These are phyloP conservation scores for Floccularia luteovirens DNA, from an alignment of 768 basidiomycete genomes.

Conservation along the genomic window DNA sequence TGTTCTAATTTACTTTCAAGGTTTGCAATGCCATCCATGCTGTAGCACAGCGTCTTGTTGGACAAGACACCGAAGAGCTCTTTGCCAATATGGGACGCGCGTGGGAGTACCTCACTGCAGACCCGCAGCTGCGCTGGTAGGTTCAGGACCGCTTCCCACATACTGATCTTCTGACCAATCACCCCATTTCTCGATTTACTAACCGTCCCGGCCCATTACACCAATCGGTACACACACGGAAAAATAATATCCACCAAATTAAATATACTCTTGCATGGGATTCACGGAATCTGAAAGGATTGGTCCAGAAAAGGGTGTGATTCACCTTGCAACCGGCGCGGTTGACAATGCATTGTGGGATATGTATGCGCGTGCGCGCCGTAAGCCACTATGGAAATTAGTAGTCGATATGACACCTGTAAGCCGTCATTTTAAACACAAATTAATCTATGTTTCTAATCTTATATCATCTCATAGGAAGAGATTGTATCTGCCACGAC, in stretches of 20 bases:
- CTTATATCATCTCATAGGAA: constrained; percentile 36
- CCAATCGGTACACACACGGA: too few species aligned
- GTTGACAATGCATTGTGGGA: constrained; percentile 96
- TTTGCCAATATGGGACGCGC: constrained; percentile 89
- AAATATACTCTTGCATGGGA: background rate
- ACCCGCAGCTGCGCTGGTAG: constrained; percentile 88
- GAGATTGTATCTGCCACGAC: constrained; percentile 70
- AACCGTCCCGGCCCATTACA: too few species aligned
- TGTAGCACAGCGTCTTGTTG: constrained; percentile 76
- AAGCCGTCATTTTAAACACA: constrained; percentile 5
- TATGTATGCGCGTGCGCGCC: constrained; percentile 71
- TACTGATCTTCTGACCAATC: background rate
- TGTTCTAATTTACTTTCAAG: constrained; percentile 21
- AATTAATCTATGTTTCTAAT: background rate
- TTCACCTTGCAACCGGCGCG: constrained; percentile 82
- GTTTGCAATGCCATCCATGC: constrained; percentile 77
- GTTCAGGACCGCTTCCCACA: constrained; percentile 10
- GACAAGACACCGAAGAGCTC: constrained; percentile 72
- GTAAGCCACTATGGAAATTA: constrained; percentile 92
- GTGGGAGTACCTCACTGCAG: constrained; percentile 82
- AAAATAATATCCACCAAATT: too few species aligned
- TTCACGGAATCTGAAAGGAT: constrained; percentile 43
- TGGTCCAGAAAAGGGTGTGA: constrained; percentile 93
- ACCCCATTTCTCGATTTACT: too few species aligned
- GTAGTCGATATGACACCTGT: constrained; percentile 84